These are phyloP conservation scores for Cutaneotrichosporon sp. DNA, from an alignment of 1,284 basidiomycete genomes.

Conservation along the genomic window DNA sequence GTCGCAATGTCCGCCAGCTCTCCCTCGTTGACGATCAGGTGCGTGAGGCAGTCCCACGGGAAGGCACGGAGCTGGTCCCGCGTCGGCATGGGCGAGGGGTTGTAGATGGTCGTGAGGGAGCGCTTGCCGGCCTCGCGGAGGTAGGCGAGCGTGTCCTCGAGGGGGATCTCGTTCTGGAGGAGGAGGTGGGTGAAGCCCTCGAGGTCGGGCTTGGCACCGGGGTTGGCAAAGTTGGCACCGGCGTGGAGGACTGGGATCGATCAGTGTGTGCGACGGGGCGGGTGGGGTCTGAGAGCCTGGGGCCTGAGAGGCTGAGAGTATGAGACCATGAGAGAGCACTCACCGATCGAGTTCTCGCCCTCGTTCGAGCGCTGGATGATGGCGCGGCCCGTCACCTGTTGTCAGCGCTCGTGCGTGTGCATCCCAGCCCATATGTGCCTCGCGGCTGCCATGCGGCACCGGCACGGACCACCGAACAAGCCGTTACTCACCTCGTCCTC, in stretches of 20 bases:
- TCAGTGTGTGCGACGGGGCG: no score
- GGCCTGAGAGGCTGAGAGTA: neutral
- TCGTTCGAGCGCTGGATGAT: conserved; percentile 56
- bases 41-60: conserved; percentile 56
- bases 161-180: conserved; percentile 62
- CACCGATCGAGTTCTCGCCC: conserved; percentile 57
- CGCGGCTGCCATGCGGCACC: neutral
- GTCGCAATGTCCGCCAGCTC: conserved; percentile 48
- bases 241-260: conserved; percentile 50
- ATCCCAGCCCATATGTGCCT: neutral
- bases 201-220: conserved; percentile 21
- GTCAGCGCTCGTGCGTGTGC: conserved; percentile 11
- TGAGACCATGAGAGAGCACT: neutral
- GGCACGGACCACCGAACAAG: no score
- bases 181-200: conserved; percentile 55
- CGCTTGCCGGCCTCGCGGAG: conserved; percentile 39
- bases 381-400: conserved; percentile 54
- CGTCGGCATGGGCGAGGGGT: conserved; percentile 60
- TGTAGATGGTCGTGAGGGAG: conserved; percentile 56
- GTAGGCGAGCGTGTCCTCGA: conserved; percentile 55
- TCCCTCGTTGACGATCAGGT: conserved; percentile 61
- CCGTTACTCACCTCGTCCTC: conserved; percentile 36
- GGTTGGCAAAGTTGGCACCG: conserved; percentile 49
- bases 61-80: conserved; percentile 52
- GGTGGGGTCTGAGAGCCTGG: no score